phyloP scores from a whole-genome alignment of 441 rosid species.

The Bruguiera hainesii region DNA sequence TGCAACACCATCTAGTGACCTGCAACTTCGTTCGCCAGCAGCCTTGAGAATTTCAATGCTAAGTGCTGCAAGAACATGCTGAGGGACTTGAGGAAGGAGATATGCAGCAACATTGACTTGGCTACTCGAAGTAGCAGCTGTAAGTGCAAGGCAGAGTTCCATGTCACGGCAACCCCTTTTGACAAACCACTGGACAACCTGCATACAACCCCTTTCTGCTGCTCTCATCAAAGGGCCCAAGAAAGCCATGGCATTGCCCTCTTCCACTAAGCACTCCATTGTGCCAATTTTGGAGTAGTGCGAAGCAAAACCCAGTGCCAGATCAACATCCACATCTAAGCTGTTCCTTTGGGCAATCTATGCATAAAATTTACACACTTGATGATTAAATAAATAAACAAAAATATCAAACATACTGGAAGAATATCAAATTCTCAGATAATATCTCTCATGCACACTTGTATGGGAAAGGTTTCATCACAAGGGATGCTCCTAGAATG shows the following conservation, averaged over 20 bases:
- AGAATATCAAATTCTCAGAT: neutral
- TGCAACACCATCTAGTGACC: slow-evolving; percentile 81
- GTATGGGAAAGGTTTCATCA: neutral
- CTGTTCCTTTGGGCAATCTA: slow-evolving; percentile 96
- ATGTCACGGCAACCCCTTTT: slow-evolving; percentile 74
- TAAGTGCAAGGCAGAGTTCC: slow-evolving; percentile 90
- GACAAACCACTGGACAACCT: slow-evolving; percentile 90
- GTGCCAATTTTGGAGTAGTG: slow-evolving; percentile 87
- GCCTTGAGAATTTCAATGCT: slow-evolving; percentile 88
- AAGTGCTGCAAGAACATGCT: slow-evolving; percentile 75
- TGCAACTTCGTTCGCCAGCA: slow-evolving; percentile 90
- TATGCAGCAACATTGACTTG: slow-evolving; percentile 73
- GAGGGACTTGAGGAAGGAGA: slow-evolving; percentile 86
- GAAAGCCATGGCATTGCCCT: slow-evolving; percentile 84
- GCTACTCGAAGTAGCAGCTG: slow-evolving; percentile 87
- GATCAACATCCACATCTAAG: slow-evolving; percentile 88
- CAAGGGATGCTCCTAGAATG: neutral
- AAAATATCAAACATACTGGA: neutral
- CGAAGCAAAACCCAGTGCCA: slow-evolving; percentile 86
- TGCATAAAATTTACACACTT: slow-evolving; percentile 20
- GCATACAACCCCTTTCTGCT: slow-evolving; percentile 89
- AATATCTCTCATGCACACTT: neutral
- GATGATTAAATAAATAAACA: slow-evolving; percentile 9
- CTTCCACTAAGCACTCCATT: slow-evolving; percentile 95
- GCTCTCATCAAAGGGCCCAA: slow-evolving; percentile 94